Conservation (phyloP, 2,329 filamentous ascomycete species). For the Fusarium chaquense region DNA sequence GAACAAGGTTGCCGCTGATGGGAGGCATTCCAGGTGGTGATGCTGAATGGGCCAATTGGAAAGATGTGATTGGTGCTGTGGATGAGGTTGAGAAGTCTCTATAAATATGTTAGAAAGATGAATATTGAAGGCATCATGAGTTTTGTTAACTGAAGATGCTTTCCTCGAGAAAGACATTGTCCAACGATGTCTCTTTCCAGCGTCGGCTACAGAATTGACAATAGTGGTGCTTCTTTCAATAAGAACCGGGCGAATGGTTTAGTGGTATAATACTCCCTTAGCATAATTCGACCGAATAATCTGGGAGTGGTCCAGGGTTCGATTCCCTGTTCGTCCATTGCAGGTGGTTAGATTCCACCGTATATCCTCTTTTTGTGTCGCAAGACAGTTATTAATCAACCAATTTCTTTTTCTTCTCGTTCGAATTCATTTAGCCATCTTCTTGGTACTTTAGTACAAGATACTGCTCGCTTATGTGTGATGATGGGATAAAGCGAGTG, state of each 20-base stretch:
- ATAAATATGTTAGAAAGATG: neutral
- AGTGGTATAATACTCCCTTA: slow-evolving; percentile 49
- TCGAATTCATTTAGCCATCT: neutral
- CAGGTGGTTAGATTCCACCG: slow-evolving; percentile 38
- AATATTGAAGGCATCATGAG: neutral
- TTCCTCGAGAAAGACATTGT: neutral
- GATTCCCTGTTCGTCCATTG: slow-evolving; percentile 48
- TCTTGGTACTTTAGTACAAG: neutral
- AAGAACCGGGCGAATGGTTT: slow-evolving; percentile 46
- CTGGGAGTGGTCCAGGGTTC: slow-evolving; percentile 49
- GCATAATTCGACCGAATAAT: slow-evolving; percentile 43
- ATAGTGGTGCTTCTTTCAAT: rapidly evolving
- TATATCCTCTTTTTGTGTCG: neutral
- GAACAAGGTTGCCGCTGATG: slow-evolving; percentile 68
- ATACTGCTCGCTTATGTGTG: slow-evolving; percentile 7
- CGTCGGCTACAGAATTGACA: rapidly evolving
- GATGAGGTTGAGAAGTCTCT: slow-evolving; percentile 57
- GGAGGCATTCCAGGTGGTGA: slow-evolving; percentile 70
- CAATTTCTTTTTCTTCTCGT: neutral
- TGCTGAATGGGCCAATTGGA: slow-evolving; percentile 68
- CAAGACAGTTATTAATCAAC: neutral
- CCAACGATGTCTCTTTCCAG: too few species aligned
- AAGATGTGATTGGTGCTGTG: slow-evolving; percentile 57
- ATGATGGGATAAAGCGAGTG: neutral
- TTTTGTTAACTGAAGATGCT: neutral